Evolutionary conservation across 805 yeast genomes (phyloP), one percentile per base, ranked within the genome.

Genomic region (Wickerhamiella sergipiensis): DNA sequence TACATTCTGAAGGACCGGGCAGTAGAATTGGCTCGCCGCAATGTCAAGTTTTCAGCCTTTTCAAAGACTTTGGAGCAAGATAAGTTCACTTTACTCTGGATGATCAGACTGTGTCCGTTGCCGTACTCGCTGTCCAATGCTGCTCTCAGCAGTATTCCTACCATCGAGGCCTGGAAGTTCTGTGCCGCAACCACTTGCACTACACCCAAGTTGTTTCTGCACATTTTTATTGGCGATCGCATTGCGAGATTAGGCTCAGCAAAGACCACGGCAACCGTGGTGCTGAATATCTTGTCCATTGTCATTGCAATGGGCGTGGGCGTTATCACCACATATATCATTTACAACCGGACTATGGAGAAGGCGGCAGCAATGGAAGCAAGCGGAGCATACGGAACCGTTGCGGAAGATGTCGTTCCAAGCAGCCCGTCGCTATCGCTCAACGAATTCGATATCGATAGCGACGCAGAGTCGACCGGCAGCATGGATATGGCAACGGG

Each of bases 81-180:
- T 57, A 77, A 80, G 52, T 74, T 88, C 52, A 64, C 80, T 55
- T 66, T 92, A 22, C 66, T 90, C 49, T 76, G 83, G 49, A 70
- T 90, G 61, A 74, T 90, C 26, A 72, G 97, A 50, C 65, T 90
- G 52, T 87, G 96, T 58, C 98, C 98, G 0, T 75, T 90, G 59
- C 97, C 97, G 0, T 92, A 88, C 63, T 87, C 96, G 2, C 69
- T 90, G 31, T 82, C 92, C 0, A 90, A 90, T 61, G 97, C 96
- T 3, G 97, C 95, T 0, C 72, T 92, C 57, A 92, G 95, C 9
- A 82, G 94, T 1, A 77, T 90, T 13, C 95, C 94, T 0, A 83
- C 85, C 17, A 73, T 90, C 12, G 71, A 81, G 0, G 67, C 80
- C 1, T 54, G 65, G 43, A 78, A 80, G 23, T 90, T 83, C 64